phyloP scores from a whole-genome alignment of 208 protist species.

The Trypanosoma rangeli region DNA sequence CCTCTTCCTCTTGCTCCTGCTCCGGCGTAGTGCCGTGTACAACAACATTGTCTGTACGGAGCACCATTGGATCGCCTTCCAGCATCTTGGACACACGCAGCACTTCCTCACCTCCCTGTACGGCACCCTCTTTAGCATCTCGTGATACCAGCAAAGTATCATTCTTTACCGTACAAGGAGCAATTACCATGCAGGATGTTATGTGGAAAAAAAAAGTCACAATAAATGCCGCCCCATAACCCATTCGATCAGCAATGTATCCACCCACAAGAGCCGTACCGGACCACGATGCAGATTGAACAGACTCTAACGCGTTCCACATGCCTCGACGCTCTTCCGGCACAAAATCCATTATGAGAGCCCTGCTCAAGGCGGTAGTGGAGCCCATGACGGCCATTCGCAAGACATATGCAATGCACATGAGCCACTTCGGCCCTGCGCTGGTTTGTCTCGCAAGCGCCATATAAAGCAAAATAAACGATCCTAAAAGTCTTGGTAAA shows the following conservation, averaged over 20 bases:
- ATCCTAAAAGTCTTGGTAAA: constrained; percentile 44
- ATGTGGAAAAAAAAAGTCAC: constrained; percentile 74
- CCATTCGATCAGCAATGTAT: constrained; percentile 47
- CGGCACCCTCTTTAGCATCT: not conserved
- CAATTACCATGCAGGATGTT: constrained; percentile 28
- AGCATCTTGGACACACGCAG: not conserved
- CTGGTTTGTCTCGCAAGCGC: constrained; percentile 35
- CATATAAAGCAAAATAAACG: constrained; percentile 66
- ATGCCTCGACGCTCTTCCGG: constrained; percentile 42
- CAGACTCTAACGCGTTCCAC: constrained; percentile 74
- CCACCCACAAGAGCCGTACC: constrained; percentile 65
- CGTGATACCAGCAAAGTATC: constrained; percentile 41
- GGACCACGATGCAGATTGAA: constrained; percentile 67
- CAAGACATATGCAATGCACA: constrained; percentile 58
- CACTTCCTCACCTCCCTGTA: not conserved
- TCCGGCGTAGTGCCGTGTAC: not conserved
- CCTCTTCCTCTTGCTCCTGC: not conserved
- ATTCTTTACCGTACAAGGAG: constrained; percentile 55
- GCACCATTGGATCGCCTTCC: no score
- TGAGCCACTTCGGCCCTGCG: constrained; percentile 35
- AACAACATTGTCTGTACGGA: not conserved
- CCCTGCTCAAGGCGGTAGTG: constrained; percentile 49
- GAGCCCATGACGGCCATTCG: constrained; percentile 69
- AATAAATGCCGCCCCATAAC: constrained; percentile 72
- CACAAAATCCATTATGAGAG: constrained; percentile 74